Conservation (phyloP, 352 stramenopile genomes). For the Peronosclerospora sorghi region DNA sequence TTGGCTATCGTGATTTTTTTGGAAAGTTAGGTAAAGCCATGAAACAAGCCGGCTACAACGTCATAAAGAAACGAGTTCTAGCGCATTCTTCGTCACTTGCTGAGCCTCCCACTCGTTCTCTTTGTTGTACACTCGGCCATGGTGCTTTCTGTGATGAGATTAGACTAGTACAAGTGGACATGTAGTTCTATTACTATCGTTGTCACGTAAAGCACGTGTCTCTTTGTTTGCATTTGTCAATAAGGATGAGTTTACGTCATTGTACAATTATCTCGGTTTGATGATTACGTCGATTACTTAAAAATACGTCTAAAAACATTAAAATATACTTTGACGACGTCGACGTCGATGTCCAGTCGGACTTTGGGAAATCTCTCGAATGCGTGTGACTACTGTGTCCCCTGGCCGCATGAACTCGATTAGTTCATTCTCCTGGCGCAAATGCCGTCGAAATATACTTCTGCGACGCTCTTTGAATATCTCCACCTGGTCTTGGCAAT, state of each 20-base stretch:
- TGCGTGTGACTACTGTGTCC: slow-evolving; percentile 28
- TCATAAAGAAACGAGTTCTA: too few relatives aligned
- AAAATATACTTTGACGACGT: slow-evolving; percentile 9
- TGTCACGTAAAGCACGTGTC: too few relatives aligned
- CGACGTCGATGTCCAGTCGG: slow-evolving; percentile 13
- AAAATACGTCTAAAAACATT: background rate
- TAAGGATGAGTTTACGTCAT: background rate
- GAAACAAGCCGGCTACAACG: too few relatives aligned
- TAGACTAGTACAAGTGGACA: too few relatives aligned
- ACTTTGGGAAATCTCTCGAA: slow-evolving; percentile 13
- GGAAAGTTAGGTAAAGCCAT: too few relatives aligned
- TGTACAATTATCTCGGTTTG: background rate
- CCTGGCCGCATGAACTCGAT: slow-evolving; percentile 27
- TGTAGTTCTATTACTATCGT: too few relatives aligned
- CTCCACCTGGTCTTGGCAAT: slow-evolving; percentile 9
- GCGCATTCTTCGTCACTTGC: too few relatives aligned
- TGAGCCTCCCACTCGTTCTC: too few relatives aligned
- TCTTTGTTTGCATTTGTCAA: too few relatives aligned
- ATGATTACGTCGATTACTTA: background rate
- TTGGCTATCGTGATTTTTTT: too few relatives aligned
- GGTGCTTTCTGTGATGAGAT: too few relatives aligned
- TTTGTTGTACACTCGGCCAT: too few relatives aligned
- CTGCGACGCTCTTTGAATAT: slow-evolving; percentile 17
- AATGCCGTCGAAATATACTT: slow-evolving; percentile 14
- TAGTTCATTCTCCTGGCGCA: slow-evolving; percentile 13